Evolutionary conservation across 169 alveolate species (phyloP), one percentile per base, ranked within the genome.

Genomic region (Perkinsus chesapeaki): DNA sequence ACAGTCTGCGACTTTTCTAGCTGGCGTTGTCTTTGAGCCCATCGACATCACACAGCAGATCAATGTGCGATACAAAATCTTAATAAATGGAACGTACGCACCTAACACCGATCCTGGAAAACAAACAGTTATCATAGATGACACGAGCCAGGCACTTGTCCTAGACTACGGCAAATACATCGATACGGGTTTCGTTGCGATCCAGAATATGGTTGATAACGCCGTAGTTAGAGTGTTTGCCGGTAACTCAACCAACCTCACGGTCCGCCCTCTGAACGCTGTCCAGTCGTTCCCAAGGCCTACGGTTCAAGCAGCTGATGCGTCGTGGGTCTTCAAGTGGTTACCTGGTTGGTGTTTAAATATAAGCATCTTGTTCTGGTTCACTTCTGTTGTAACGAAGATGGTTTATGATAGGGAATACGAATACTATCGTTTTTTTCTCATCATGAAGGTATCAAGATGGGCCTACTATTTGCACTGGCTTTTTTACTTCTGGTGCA

Each of bases 401-500:
- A 60, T 97, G 27, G 96, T 96, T 3, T 93, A 93, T 38, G 98
- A 97, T 91, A 97, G 96, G 94, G 98, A 96, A 90, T 91, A 94
- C 3, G 94, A 94, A 93, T 95, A 96, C 0, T 96, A 96, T 95
- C 98, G 97, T 94, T 95, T 95, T 16, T 96, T 97, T 97, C 95
- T 94, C 93, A 96, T 97, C 93, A 96, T 97, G 97, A 98, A 98
- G 0, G 92, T 97, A 93, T 92, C 95, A 0, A 96, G 96, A 93
- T 93, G 93, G 47, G 94, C 97, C 12, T 96, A 96, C 92, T 96
- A 95, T 93, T 91, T 94, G 37, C 95, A 97, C n/a, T 97, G 97
- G 97, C 92, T 96, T 90, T 91, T 94, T 38, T 93, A 95, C 92
- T 96, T 93, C 92, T 91, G 95, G 39, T 37, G 95, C 5, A 91